These are phyloP conservation scores for Boletus reticuloceps DNA, from an alignment of 768 basidiomycete genomes.

Conservation along the genomic window DNA sequence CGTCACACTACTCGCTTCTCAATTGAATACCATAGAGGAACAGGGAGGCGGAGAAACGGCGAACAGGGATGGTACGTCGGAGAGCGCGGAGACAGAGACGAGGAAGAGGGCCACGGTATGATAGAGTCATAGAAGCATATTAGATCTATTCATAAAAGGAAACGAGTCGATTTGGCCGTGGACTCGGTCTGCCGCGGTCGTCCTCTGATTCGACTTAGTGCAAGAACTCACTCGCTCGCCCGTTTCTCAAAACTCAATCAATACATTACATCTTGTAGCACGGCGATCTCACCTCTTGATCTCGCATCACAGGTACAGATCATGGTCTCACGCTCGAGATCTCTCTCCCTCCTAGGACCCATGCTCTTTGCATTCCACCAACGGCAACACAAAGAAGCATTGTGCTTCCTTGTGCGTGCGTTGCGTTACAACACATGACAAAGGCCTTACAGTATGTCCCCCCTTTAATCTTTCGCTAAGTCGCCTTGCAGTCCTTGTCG, in stretches of 20 bases:
- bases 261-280: constrained; percentile 14
- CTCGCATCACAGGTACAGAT: constrained; percentile 14
- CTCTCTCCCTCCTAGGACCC: constrained; percentile 12
- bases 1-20: constrained; percentile 25
- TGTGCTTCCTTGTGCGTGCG: constrained; percentile 28
- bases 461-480: constrained; percentile 27
- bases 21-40: constrained; percentile 29
- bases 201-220: background rate
- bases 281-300: constrained; percentile 32
- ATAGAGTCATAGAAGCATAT: constrained; percentile 32
- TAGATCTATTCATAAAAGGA: constrained; percentile 10
- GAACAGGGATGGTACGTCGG: constrained; percentile 32
- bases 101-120: constrained; percentile 51
- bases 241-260: constrained; percentile 18
- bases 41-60: constrained; percentile 18
- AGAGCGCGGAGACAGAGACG: constrained; percentile 43
- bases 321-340: constrained; percentile 10
- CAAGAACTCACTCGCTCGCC: background rate
- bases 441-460: constrained; percentile 23
- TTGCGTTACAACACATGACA: constrained; percentile 26
- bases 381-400: constrained; percentile 11
- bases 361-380: constrained; percentile 8
- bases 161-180: constrained; percentile 14
- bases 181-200: constrained; percentile 20
- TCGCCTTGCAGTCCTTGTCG: constrained; percentile 16